A percentile compares a stretch with the other conserved stretches of the same genome.
phyloP scores from a whole-genome alignment of 805 yeast species.

The Saturnispora kantuleensis region DNA sequence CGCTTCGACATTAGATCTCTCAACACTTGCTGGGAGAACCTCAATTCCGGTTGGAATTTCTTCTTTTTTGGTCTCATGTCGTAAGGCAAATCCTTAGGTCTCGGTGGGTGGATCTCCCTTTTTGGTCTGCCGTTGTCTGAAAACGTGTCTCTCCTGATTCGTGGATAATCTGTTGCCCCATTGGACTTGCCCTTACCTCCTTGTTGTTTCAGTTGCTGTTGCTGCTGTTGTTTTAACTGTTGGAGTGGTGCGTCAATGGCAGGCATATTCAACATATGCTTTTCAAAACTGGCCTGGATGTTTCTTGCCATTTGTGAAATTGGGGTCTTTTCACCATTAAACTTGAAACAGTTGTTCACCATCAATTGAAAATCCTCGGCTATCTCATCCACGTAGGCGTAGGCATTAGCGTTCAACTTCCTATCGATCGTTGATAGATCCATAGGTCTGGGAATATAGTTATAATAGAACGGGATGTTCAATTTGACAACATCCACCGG shows the following conservation, averaged over 20 bases:
- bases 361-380: conserved; percentile 73
- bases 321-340: conserved; percentile 76
- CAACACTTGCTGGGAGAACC: conserved; percentile 72
- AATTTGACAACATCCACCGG: conserved; percentile 88
- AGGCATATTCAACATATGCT: conserved; percentile 89
- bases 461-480: conserved; percentile 85
- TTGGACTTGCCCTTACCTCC: conserved; percentile 20
- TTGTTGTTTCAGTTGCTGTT: conserved; percentile 15
- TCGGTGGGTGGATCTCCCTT: conserved; percentile 94
- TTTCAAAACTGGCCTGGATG: conserved; percentile 85
- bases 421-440: conserved; percentile 85
- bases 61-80: conserved; percentile 87
- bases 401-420: conserved; percentile 61
- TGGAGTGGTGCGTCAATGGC: conserved; percentile 36
- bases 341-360: conserved; percentile 71
- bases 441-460: conserved; percentile 81
- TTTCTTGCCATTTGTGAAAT: conserved; percentile 89
- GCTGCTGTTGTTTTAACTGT: conserved; percentile 9
- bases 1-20: conserved; percentile 79
- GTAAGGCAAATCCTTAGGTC: conserved; percentile 85
- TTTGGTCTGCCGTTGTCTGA: conserved; percentile 72
- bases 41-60: conserved; percentile 80
- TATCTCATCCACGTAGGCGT: conserved; percentile 58
- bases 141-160: conserved; percentile 66
- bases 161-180: conserved; percentile 36